Percentiles rank a stretch among this genome's conserved stretches.
These are phyloP conservation scores for Microdochium nivale DNA, from an alignment of 2,329 filamentous ascomycete species.

Conservation along the genomic window DNA sequence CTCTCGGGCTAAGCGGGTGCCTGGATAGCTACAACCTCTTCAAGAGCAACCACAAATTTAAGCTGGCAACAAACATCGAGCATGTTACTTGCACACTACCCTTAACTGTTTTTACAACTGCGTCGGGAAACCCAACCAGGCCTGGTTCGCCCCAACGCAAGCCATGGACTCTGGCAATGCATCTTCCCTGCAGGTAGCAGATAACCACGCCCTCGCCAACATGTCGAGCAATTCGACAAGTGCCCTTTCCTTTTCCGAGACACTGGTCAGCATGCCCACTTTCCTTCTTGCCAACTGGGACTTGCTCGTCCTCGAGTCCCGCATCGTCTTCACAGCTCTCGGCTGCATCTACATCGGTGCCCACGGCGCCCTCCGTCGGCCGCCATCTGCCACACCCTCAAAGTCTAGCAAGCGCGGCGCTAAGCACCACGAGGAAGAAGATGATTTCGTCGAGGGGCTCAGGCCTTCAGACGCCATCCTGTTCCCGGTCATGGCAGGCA, in stretches of 20 bases:
- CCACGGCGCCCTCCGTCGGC: slow-evolving; percentile 76
- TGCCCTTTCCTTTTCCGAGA: slow-evolving; percentile 19
- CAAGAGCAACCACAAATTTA: not conserved
- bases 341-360: slow-evolving; percentile 79
- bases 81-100: too few species aligned
- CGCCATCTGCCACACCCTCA: slow-evolving; percentile 64
- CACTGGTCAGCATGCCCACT: slow-evolving; percentile 17
- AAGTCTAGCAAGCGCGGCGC: slow-evolving; percentile 31
- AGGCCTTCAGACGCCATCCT: slow-evolving; percentile 73
- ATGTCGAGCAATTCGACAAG: slow-evolving; percentile 10
- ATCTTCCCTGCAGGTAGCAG: not conserved
- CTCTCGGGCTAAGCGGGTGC: not conserved
- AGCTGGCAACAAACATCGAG: too few species aligned
- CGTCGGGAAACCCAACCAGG: too few species aligned
- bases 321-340: slow-evolving; percentile 56
- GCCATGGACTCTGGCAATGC: not conserved
- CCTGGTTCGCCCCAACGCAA: too few species aligned
- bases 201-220: not conserved
- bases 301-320: slow-evolving; percentile 35
- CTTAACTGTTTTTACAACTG: too few species aligned
- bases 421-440: slow-evolving; percentile 44
- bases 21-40: not conserved
- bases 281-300: slow-evolving; percentile 21
- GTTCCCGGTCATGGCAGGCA: slow-evolving; percentile 71
- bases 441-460: slow-evolving; percentile 51